phyloP scores from a whole-genome alignment of 306 rosid species.

The Dryas octopetala region DNA sequence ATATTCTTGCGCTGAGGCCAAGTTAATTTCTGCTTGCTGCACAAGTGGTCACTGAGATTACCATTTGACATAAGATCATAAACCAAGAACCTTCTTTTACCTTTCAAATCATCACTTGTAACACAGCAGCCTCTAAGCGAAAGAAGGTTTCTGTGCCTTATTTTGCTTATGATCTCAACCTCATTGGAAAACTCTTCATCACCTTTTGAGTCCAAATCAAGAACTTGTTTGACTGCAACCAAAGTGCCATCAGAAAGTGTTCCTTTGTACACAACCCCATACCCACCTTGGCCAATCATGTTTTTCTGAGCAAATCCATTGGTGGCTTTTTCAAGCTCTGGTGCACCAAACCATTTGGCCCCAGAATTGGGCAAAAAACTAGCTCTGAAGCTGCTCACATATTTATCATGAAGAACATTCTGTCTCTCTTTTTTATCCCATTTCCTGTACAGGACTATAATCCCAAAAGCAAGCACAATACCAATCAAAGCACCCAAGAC shows the following conservation, averaged over 20 bases:
- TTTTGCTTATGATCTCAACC: constrained; percentile 75
- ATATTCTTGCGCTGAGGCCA: constrained; percentile 85
- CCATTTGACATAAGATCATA: constrained; percentile 80
- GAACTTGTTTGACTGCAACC: constrained; percentile 62
- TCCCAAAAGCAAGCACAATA: constrained; percentile 30
- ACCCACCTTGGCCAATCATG: constrained; percentile 67
- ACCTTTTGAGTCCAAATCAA: constrained; percentile 56
- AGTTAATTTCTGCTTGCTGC: constrained; percentile 29
- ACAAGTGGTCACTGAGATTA: constrained; percentile 53
- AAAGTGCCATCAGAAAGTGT: constrained; percentile 53
- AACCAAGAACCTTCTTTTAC: constrained; percentile 69
- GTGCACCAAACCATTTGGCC: constrained; percentile 61
- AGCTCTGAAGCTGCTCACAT: constrained; percentile 48
- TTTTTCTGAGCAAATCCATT: constrained; percentile 58
- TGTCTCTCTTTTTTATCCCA: constrained; percentile 41
- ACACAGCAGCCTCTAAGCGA: constrained; percentile 78
- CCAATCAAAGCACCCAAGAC: constrained; percentile 50
- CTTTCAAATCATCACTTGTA: constrained; percentile 47
- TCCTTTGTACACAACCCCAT: constrained; percentile 81
- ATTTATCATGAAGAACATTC: constrained; percentile 35
- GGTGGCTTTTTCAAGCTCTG: constrained; percentile 73
- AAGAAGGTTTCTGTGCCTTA: constrained; percentile 74
- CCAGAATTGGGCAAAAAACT: constrained; percentile 58
- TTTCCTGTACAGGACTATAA: constrained; percentile 40
- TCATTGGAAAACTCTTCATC: constrained; percentile 80